Base-by-base conservation (phyloP, 176 grass and related monocot species). In the Bromus sterilis region DNA sequence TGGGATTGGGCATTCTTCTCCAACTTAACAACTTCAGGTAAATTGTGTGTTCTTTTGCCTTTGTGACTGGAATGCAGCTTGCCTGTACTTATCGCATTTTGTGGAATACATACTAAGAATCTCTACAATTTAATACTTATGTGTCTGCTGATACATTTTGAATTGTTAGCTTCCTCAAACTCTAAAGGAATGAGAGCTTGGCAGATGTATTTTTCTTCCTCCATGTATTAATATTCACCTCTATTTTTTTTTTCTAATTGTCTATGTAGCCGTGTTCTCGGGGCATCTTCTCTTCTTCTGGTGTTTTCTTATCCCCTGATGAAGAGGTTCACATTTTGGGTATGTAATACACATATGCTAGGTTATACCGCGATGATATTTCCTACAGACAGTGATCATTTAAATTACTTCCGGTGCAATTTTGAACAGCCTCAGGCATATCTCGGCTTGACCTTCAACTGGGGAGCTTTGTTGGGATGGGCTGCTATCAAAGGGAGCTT, bases 241-340 rank as follows among this genome's bases (percentile, higher is more conserved):
- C 15, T 42, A 28, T 35, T 4, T 78, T 29, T 51, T 16, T 78
- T 9, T 20, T 41, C 20, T 64, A n/a, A n/a, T 87, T 71, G 40
- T 77, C 9, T 87, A 56, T 87, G 79, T 53, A 94, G 89, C 82
- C 91, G 78, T 77, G 58, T 94, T 88, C 78, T 97, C 6, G 91
- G 94, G 43, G 89, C 82, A 78, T 91, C 89, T 59, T 94, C 85
- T 61, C 80, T 97, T 26, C 55, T 91, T 20, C 76, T 97, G 58
- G 87, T 94, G 59, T 94, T 90, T 51, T 86, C 91, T 7, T 97
- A 97, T 88, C 91, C 94, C 68, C 76, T 97, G 43, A 97, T 97
- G 89, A 97, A 97, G 85, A 85, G 94, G 37, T 62, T 90, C 26
- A 94, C 94, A 80, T 97, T 91, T 88, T 97, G 91, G 91, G 91